Evolutionary conservation across 164 flowering plant genomes (phyloP).

Genomic region (Vitis rotundifolia): DNA sequence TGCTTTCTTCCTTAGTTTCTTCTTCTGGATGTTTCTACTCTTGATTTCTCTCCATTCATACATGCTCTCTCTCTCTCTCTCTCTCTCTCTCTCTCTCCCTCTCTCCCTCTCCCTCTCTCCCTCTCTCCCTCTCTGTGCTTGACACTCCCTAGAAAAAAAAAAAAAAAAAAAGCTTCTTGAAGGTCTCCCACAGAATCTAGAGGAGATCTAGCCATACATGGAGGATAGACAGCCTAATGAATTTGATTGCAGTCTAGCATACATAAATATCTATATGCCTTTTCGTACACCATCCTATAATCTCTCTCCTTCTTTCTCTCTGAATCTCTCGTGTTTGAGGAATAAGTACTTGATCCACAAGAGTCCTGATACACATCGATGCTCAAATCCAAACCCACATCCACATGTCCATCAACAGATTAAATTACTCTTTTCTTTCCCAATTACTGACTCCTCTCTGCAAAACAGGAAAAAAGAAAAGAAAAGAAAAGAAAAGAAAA

Average conservation of each 20-base stretch:
- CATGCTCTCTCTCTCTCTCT: not conserved
- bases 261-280: not conserved
- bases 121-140: constrained; percentile 7
- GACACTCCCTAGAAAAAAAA: no score
- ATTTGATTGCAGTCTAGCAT: not conserved
- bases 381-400: not conserved
- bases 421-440: not conserved
- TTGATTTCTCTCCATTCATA: no score
- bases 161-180: not conserved
- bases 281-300: not conserved
- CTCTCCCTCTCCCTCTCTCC: not conserved
- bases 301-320: constrained; percentile 3
- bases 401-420: constrained; percentile 4
- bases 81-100: not conserved
- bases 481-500: no score
- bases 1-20: not conserved
- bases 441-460: not conserved
- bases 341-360: not conserved
- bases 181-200: constrained; percentile 1
- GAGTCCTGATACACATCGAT: constrained; percentile 15
- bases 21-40: not conserved
- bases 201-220: constrained; percentile 2
- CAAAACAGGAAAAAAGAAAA: no score
- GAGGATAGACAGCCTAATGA: not conserved
- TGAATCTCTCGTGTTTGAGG: not conserved